Percentiles rank a stretch among this genome's conserved stretches.
Evolutionary conservation across 2,329 filamentous ascomycete species (phyloP).

Genomic region (Verticillium tricorpus): DNA sequence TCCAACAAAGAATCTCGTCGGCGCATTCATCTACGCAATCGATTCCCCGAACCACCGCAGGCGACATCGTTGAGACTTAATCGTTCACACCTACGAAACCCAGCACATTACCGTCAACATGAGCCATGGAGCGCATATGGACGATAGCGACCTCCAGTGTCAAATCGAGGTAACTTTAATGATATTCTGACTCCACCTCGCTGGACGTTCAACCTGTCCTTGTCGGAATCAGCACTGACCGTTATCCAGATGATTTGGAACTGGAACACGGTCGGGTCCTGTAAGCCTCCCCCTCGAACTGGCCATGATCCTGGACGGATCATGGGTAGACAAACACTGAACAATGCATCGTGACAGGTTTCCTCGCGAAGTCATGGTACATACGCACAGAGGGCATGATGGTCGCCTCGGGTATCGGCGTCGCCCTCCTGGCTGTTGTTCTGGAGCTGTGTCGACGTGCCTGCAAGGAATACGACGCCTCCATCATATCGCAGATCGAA

Average conservation of each 20-base stretch:
- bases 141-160: background rate
- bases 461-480: conserved; percentile 3
- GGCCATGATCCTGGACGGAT: background rate
- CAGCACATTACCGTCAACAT: background rate
- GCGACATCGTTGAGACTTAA: too few relatives aligned
- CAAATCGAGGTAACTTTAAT: background rate
- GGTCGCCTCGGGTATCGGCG: conserved; percentile 5
- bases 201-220: too few relatives aligned
- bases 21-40: too few relatives aligned
- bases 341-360: background rate
- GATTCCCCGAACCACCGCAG: too few relatives aligned
- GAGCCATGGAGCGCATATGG: background rate
- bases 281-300: background rate
- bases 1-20: too few relatives aligned
- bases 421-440: conserved; percentile 3
- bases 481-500: conserved; percentile 1
- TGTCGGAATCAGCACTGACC: background rate
- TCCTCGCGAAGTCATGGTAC: conserved; percentile 5
- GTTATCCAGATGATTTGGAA: conserved; percentile 7
- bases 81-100: background rate
- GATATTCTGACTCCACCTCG: too few relatives aligned
- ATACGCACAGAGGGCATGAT: conserved; percentile 7
- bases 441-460: conserved; percentile 2
- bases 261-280: conserved; percentile 7
- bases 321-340: background rate